Evolutionary conservation across 495 filamentous ascomycete species (phyloP).

Genomic region (Jackrogersella minutella): DNA sequence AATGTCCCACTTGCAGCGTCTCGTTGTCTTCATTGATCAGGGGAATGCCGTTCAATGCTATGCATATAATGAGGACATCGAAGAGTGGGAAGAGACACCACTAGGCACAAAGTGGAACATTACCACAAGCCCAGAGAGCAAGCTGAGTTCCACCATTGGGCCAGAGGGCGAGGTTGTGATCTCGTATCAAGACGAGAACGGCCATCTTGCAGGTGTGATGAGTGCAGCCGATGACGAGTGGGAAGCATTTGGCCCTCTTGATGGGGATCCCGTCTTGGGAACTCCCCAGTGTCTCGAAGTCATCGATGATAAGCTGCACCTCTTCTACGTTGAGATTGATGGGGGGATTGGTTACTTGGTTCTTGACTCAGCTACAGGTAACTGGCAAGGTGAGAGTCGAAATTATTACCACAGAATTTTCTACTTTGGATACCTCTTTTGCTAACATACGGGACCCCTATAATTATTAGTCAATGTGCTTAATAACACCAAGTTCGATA

Average conservation of each 20-base stretch:
- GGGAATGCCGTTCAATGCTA: constrained; percentile 22
- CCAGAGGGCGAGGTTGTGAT: constrained; percentile 25
- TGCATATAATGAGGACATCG: constrained; percentile 27
- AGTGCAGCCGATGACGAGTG: constrained; percentile 8
- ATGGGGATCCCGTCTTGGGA: constrained; percentile 14
- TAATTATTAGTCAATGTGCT: constrained; percentile 12
- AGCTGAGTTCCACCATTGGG: constrained; percentile 18
- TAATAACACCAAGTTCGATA: constrained; percentile 17
- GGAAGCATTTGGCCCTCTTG: constrained; percentile 20
- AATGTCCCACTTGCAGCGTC: constrained; percentile 8
- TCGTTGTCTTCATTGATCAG: constrained; percentile 27
- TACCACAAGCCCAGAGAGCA: constrained; percentile 14
- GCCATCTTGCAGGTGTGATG: constrained; percentile 17
- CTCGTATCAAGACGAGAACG: constrained; percentile 27
- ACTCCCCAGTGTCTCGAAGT: constrained; percentile 33
- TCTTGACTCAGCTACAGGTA: constrained; percentile 57
- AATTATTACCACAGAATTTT: background rate
- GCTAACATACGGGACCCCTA: background rate
- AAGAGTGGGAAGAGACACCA: constrained; percentile 35
- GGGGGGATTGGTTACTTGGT: constrained; percentile 67
- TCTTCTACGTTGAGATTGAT: constrained; percentile 24
- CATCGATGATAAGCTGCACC: constrained; percentile 22
- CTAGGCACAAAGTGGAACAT: constrained; percentile 27
- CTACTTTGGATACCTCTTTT: background rate
- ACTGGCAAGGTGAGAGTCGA: constrained; percentile 60